These are phyloP conservation scores for Thuidium tamariscinum DNA, from an alignment of 225 moss, liverwort and hornwort species.

Conservation along the genomic window DNA sequence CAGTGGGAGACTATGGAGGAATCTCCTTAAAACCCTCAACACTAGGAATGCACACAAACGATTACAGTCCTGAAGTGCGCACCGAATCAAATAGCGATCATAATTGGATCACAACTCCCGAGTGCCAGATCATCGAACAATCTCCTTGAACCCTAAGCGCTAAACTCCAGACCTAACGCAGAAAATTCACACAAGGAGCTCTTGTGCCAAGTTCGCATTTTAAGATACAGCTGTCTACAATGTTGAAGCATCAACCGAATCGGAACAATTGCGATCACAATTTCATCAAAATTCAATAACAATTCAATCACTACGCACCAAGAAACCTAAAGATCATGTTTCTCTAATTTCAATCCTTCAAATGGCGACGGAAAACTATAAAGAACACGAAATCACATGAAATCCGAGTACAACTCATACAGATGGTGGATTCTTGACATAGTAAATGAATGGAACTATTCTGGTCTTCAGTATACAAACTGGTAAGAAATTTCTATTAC, in stretches of 20 bases:
- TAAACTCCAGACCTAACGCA: no score
- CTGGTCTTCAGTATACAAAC: neutral
- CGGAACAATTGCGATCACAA: neutral
- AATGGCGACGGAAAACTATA: neutral
- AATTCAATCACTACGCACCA: neutral
- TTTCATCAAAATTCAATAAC: neutral
- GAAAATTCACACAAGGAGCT: neutral
- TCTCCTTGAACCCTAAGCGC: neutral
- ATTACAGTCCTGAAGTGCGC: neutral
- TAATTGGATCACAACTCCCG: neutral
- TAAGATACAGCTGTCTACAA: neutral
- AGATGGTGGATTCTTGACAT: neutral
- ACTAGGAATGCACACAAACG: neutral
- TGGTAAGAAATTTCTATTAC: neutral
- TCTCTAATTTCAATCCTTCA: neutral
- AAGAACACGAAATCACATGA: neutral
- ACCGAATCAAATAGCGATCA: neutral
- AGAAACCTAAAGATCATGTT: neutral
- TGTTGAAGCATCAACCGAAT: neutral
- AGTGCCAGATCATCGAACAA: neutral
- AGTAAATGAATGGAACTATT: neutral
- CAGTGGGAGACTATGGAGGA: neutral
- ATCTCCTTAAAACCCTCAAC: neutral
- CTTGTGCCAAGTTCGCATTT: neutral
- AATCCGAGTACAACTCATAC: neutral